Percentiles rank a stretch among this genome's conserved stretches.
Evolutionary conservation across 768 basidiomycete species (phyloP).

Genomic region (Lactarius tabidus): DNA sequence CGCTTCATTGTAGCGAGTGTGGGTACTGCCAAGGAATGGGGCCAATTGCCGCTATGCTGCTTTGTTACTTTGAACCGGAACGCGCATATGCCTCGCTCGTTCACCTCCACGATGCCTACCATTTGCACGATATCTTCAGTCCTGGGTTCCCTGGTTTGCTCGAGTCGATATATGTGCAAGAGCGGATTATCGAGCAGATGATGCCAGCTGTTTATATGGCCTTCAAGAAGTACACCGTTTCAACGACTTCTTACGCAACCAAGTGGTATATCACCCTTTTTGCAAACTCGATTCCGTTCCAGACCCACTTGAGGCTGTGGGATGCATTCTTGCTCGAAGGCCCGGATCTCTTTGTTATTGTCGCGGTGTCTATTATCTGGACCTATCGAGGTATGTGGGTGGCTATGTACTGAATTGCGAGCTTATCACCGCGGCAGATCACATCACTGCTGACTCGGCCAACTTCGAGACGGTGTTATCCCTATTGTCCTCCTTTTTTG

Average conservation of each 20-base stretch:
- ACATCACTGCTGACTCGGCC: constrained; percentile 73
- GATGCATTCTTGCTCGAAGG: constrained; percentile 92
- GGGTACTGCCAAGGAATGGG: constrained; percentile 99
- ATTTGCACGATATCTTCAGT: constrained; percentile 82
- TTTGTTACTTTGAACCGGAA: constrained; percentile 92
- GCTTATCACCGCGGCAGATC: constrained; percentile 46
- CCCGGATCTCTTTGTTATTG: constrained; percentile 79
- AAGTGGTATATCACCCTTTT: constrained; percentile 99
- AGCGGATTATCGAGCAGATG: constrained; percentile 77
- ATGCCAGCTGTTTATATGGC: constrained; percentile 88
- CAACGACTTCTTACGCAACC: constrained; percentile 92
- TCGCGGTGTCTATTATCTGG: constrained; percentile 89
- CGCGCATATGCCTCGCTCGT: constrained; percentile 81
- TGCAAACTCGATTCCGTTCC: constrained; percentile 92
- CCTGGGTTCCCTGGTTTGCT: constrained; percentile 95
- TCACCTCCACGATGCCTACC: constrained; percentile 84
- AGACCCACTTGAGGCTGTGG: constrained; percentile 92
- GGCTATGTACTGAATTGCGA: constrained; percentile 2
- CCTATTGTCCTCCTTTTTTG: constrained; percentile 89
- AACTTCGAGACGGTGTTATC: constrained; percentile 90
- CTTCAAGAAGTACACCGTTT: constrained; percentile 85
- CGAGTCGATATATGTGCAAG: constrained; percentile 95
- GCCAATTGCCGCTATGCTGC: constrained; percentile 88
- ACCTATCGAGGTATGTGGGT: constrained; percentile 67
- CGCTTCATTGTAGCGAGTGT: constrained; percentile 75